Evolutionary conservation across 2,329 filamentous ascomycete genomes (phyloP).

Genomic region (Claviceps quebecensis): DNA sequence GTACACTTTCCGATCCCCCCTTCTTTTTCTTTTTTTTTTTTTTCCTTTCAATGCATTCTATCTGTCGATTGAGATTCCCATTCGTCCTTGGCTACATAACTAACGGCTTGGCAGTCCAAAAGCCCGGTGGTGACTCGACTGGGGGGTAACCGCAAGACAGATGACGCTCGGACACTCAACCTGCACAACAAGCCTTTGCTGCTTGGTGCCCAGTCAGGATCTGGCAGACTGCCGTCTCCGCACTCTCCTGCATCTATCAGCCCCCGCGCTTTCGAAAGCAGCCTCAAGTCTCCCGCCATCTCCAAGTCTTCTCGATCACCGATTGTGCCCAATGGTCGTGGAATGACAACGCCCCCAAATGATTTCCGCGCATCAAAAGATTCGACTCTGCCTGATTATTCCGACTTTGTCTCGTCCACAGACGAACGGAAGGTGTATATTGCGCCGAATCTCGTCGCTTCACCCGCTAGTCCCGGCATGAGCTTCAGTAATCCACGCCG

Average conservation of each 20-base stretch:
- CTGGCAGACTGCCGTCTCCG: conserved; percentile 12
- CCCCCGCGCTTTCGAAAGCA: conserved; percentile 6
- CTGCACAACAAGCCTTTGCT: conserved; percentile 39
- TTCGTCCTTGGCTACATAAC: too few relatives aligned
- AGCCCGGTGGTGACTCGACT: conserved; percentile 28
- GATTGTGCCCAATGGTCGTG: conserved; percentile 11
- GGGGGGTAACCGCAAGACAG: conserved; percentile 25
- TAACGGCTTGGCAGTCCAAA: conserved; percentile 18
- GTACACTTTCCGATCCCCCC: conserved; percentile 13
- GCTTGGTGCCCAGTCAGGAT: conserved; percentile 21
- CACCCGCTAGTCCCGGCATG: conserved; percentile 16
- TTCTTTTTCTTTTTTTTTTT: not conserved
- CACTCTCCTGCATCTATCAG: conserved; percentile 5
- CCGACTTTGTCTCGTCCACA: conserved; percentile 81
- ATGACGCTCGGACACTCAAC: conserved; percentile 28
- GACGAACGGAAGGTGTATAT: conserved; percentile 24
- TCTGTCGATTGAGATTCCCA: too few relatives aligned
- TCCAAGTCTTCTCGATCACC: conserved; percentile 11
- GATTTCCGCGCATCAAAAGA: conserved; percentile 60
- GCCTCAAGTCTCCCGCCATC: conserved; percentile 7
- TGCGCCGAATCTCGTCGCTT: conserved; percentile 21
- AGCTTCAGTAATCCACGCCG: conserved; percentile 26
- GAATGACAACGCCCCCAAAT: conserved; percentile 33
- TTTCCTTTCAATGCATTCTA: conserved; percentile 1
- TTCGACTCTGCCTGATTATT: conserved; percentile 66